phyloP scores from a whole-genome alignment of 1,139 yeast genomes.

The Pichia sp. region DNA sequence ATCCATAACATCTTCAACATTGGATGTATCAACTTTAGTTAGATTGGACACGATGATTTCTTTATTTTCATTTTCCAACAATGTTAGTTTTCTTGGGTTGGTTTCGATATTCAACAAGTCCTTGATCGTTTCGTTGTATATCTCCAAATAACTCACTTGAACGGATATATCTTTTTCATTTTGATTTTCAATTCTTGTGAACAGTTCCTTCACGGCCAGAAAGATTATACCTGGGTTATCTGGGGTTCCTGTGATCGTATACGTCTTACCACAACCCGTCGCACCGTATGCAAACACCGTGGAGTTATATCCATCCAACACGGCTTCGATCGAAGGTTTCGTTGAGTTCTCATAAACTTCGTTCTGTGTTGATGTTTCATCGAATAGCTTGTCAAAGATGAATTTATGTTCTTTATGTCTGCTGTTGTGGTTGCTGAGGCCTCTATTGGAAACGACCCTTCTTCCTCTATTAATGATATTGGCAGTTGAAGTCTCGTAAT shows the following conservation, averaged over 20 bases:
- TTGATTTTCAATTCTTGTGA: slow-evolving; percentile 51
- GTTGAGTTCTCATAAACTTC: slow-evolving; percentile 71
- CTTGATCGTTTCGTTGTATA: slow-evolving; percentile 84
- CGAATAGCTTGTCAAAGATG: slow-evolving; percentile 80
- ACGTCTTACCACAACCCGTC: slow-evolving; percentile 98
- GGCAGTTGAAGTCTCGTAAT: slow-evolving; percentile 43
- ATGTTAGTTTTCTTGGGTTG: slow-evolving; percentile 43
- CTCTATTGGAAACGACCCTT: not conserved
- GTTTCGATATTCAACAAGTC: slow-evolving; percentile 57
- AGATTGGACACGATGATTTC: slow-evolving; percentile 75
- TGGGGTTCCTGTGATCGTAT: slow-evolving; percentile 78
- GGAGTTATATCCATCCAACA: slow-evolving; percentile 82
- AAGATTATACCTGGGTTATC: slow-evolving; percentile 79
- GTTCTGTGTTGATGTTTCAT: slow-evolving; percentile 58
- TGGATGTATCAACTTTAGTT: slow-evolving; percentile 59
- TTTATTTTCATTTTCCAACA: slow-evolving; percentile 71
- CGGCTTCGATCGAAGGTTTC: slow-evolving; percentile 67
- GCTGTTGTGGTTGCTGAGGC: slow-evolving; percentile 32
- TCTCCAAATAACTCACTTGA: slow-evolving; percentile 74
- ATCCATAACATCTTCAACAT: slow-evolving; percentile 80
- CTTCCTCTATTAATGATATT: slow-evolving; percentile 24
- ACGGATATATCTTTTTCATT: slow-evolving; percentile 54
- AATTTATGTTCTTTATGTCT: slow-evolving; percentile 75
- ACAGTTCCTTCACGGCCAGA: slow-evolving; percentile 75
- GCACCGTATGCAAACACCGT: slow-evolving; percentile 98